These are phyloP conservation scores for Yamadazyma philogaea DNA, from an alignment of 805 yeast species.

Conservation along the genomic window DNA sequence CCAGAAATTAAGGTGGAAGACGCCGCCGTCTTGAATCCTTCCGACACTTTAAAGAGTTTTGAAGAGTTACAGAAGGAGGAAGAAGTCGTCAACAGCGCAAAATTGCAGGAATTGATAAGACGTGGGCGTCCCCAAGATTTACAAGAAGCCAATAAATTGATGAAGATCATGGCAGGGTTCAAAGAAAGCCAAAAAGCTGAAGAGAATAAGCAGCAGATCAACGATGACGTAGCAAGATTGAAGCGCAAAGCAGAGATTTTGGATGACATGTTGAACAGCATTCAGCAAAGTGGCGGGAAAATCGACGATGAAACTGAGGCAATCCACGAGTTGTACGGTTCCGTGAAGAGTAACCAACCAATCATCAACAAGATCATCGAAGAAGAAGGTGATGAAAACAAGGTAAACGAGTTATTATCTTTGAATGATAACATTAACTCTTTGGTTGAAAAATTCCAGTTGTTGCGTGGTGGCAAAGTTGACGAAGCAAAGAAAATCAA, in stretches of 20 bases:
- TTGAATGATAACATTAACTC: conserved; percentile 75
- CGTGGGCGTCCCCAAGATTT: conserved; percentile 94
- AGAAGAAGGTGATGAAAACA: conserved; percentile 72
- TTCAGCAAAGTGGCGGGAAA: conserved; percentile 37
- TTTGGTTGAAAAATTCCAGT: conserved; percentile 62
- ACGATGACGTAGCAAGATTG: conserved; percentile 79
- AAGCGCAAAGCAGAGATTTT: conserved; percentile 83
- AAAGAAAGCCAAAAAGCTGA: conserved; percentile 68
- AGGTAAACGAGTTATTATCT: conserved; percentile 60
- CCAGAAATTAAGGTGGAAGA: conserved; percentile 91
- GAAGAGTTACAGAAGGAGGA: conserved; percentile 93
- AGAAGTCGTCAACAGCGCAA: conserved; percentile 87
- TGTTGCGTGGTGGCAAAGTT: conserved; percentile 62
- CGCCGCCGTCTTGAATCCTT: conserved; percentile 88
- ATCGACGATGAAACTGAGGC: conserved; percentile 63
- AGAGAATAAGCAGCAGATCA: conserved; percentile 73
- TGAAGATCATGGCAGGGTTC: conserved; percentile 98
- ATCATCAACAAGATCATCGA: conserved; percentile 78
- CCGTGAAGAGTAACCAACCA: conserved; percentile 83
- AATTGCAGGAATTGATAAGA: conserved; percentile 90
- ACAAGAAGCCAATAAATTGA: conserved; percentile 91
- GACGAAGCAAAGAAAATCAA: conserved; percentile 51
- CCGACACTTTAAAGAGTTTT: conserved; percentile 80
- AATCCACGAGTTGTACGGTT: conserved; percentile 66
- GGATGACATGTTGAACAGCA: conserved; percentile 73